These are phyloP conservation scores for Fagopyrum tataricum DNA, from an alignment of 148 eudicot genomes.

Conservation along the genomic window DNA sequence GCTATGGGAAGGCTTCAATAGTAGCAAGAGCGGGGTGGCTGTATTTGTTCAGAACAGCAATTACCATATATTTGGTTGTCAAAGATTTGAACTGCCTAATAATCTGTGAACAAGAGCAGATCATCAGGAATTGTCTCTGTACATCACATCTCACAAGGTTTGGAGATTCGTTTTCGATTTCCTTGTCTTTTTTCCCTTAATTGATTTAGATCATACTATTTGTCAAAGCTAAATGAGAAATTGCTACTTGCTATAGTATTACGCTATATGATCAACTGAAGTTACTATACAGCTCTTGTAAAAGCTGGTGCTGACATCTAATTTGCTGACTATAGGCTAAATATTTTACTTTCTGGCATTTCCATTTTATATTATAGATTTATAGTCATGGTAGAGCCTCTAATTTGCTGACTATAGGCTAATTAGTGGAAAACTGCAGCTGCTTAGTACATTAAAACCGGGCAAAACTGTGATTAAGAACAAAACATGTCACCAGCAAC, in stretches of 20 bases:
- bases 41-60: constrained; percentile 51
- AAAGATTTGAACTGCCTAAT: constrained; percentile 46
- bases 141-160: neutral
- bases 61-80: constrained; percentile 63
- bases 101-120: constrained; percentile 21
- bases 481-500: neutral
- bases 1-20: constrained; percentile 55
- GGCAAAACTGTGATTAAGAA: neutral
- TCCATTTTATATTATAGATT: too few species aligned
- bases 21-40: constrained; percentile 51
- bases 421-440: neutral
- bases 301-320: too few species aligned
- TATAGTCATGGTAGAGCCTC: too few species aligned
- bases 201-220: neutral
- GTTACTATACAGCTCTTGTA: too few species aligned
- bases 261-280: neutral
- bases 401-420: neutral
- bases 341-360: too few species aligned
- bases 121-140: neutral
- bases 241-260: too few species aligned
- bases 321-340: too few species aligned
- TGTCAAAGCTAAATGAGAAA: neutral
- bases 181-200: neutral
- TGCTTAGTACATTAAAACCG: neutral
- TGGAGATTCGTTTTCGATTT: neutral